Conservation (phyloP, 1,284 basidiomycete genomes). For the Cutaneotrichosporon spelunceum region DNA sequence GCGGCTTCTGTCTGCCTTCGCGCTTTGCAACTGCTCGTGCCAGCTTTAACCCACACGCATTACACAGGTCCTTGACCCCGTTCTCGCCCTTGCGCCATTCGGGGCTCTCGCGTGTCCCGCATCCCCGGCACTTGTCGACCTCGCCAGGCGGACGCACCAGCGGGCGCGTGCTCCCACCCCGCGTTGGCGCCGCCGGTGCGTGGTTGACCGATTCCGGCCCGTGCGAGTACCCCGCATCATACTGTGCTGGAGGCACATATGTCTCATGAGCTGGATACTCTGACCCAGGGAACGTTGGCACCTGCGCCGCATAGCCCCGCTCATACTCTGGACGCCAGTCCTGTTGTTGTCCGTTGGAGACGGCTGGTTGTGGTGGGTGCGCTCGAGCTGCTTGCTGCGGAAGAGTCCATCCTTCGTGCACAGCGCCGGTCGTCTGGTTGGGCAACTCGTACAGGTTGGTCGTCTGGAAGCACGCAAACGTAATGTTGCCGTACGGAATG, state of each 20-base stretch:
- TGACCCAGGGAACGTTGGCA: neutral
- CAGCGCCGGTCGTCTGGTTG: neutral
- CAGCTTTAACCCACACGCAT: conserved; percentile 63
- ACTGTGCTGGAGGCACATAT: neutral
- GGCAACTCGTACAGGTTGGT: conserved; percentile 58
- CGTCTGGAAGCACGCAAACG: conserved; percentile 54
- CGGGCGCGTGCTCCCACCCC: conserved; percentile 25
- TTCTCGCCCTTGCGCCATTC: conserved; percentile 85
- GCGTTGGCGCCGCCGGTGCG: conserved; percentile 13
- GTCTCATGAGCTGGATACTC: neutral
- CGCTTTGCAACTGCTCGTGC: conserved; percentile 49
- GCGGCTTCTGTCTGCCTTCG: conserved; percentile 49
- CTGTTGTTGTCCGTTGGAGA: neutral
- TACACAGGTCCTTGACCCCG: conserved; percentile 87
- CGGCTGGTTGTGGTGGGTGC: neutral
- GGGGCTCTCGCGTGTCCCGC: conserved; percentile 77
- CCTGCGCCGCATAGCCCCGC: too few species aligned
- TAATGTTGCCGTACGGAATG: conserved; percentile 79
- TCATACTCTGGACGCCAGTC: conserved; percentile 11
- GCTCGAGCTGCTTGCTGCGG: neutral
- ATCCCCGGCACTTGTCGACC: conserved; percentile 71
- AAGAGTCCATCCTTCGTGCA: neutral
- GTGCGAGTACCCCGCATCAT: neutral
- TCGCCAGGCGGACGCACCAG: conserved; percentile 62
- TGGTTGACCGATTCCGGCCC: neutral